These are phyloP conservation scores for Petrea volubilis DNA, from an alignment of 257 asterid genomes.

Conservation along the genomic window DNA sequence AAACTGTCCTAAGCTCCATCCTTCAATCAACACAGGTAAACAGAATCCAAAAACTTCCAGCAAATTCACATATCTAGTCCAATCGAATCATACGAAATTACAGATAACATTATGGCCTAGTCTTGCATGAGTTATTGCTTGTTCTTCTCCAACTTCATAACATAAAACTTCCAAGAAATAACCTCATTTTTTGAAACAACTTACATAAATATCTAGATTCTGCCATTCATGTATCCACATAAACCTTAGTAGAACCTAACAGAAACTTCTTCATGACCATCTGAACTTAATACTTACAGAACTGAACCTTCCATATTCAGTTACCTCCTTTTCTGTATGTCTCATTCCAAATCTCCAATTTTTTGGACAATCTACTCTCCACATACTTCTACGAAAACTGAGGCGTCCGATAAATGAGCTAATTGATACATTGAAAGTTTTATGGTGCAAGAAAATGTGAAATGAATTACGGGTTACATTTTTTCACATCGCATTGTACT, in stretches of 20 bases:
- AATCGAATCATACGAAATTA: too few relatives aligned
- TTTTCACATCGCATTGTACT: background rate
- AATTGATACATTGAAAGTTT: background rate
- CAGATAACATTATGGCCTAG: too few relatives aligned
- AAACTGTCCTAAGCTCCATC: background rate
- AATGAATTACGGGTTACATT: background rate
- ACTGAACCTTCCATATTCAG: background rate
- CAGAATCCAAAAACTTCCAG: too few relatives aligned
- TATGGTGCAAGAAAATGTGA: background rate
- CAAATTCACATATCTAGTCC: too few relatives aligned
- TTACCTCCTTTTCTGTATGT: background rate
- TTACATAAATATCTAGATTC: too few relatives aligned
- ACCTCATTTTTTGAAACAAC: too few relatives aligned
- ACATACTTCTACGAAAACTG: background rate
- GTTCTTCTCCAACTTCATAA: too few relatives aligned
- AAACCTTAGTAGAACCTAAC: background rate
- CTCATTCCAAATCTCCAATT: constrained; percentile 3
- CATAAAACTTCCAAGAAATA: too few relatives aligned
- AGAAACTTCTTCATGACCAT: background rate
- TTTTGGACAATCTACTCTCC: background rate
- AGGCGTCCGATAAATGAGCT: background rate
- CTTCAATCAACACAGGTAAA: background rate
- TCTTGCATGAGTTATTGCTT: too few relatives aligned
- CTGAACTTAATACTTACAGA: background rate
- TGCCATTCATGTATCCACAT: too few relatives aligned